Percentiles rank a stretch among this genome's conserved stretches.
phyloP scores from a whole-genome alignment of 2,329 filamentous ascomycete genomes.

The Paracorniculantispora psalliotae region DNA sequence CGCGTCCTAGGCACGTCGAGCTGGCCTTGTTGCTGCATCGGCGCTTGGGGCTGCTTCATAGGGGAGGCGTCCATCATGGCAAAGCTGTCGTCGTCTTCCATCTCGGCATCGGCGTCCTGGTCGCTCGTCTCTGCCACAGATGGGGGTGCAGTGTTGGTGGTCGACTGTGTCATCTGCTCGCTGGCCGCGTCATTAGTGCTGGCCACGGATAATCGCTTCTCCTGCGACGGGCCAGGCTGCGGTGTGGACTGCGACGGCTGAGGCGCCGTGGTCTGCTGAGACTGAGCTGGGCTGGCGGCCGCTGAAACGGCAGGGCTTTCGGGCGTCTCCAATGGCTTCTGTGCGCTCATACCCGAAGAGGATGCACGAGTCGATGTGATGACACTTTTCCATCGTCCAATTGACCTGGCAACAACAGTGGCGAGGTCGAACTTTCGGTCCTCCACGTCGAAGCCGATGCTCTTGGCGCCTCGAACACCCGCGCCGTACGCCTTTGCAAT shows the following conservation, averaged over 20 bases:
- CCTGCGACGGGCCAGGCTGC: constrained; percentile 18
- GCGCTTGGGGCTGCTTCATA: constrained; percentile 31
- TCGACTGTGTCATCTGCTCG: constrained; percentile 29
- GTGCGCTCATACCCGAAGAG: constrained; percentile 42
- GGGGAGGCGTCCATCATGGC: constrained; percentile 43
- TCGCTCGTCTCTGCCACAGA: constrained; percentile 44
- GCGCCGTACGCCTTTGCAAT: constrained; percentile 44
- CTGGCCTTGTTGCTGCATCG: constrained; percentile 35
- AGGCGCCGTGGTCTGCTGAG: constrained; percentile 19
- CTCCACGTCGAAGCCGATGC: constrained; percentile 43
- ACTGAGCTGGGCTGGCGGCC: constrained; percentile 18
- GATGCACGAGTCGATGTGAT: constrained; percentile 46
- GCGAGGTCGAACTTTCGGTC: constrained; percentile 50
- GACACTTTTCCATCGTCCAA: constrained; percentile 59
- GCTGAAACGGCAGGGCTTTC: constrained; percentile 15
- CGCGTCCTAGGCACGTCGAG: constrained; percentile 41
- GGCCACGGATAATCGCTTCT: constrained; percentile 29
- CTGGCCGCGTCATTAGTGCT: constrained; percentile 31
- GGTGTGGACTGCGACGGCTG: constrained; percentile 16
- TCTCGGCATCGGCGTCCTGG: constrained; percentile 34
- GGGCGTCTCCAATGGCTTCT: constrained; percentile 42
- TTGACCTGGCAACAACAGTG: constrained; percentile 47
- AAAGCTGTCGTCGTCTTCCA: constrained; percentile 56
- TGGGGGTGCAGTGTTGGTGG: constrained; percentile 31
- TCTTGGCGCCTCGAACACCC: constrained; percentile 34